Evolutionary conservation across 1,284 basidiomycete genomes (phyloP), one percentile per base, ranked within the genome.

Genomic region (Mycena sp.): DNA sequence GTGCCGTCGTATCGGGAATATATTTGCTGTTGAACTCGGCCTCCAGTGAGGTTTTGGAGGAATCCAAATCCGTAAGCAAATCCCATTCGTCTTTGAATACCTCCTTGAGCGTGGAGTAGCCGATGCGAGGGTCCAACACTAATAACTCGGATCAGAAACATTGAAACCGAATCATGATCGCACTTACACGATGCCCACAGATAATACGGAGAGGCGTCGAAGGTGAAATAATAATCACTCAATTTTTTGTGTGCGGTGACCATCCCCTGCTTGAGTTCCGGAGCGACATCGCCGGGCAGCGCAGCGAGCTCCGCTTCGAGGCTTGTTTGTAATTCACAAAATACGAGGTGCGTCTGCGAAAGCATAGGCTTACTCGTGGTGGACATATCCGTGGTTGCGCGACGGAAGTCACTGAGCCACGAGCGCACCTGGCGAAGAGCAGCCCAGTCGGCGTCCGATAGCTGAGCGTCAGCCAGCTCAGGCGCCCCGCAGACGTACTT

Each of bases 351-450:
- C 4, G 63, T 64, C 6, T 60, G 54, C 3, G 68, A 71, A 17
- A 74, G 63, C 56, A 68, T 71, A 1, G 71, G 64, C 11, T 49
- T 57, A 28, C 65, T 70, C 21, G 73, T 74, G 30, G 71, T 58
- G 7, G 73, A 75, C 73, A 75, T 74, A 21, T 68, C 41, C 4
- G 71, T 74, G 10, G 73, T 75, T 0, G 73, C 73, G 4, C 28
- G 12, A 14, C 69, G 66, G 52, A 74, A 75, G 9, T 38, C n/a
- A 21, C 61, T 45, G 4, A 75, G 66, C 74, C 74, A 75, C n/a
- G n/a, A n/a, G n/a, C n/a, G n/a, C n/a, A n/a, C n/a, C n/a, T n/a
- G n/a, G n/a, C n/a, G n/a, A n/a, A n/a, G n/a, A n/a, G n/a, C n/a
- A n/a, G n/a, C n/a, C n/a, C n/a, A n/a, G n/a, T n/a, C n/a, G n/a